Conservation (phyloP, 208 protist species). For the Acanthamoeba sp. region DNA sequence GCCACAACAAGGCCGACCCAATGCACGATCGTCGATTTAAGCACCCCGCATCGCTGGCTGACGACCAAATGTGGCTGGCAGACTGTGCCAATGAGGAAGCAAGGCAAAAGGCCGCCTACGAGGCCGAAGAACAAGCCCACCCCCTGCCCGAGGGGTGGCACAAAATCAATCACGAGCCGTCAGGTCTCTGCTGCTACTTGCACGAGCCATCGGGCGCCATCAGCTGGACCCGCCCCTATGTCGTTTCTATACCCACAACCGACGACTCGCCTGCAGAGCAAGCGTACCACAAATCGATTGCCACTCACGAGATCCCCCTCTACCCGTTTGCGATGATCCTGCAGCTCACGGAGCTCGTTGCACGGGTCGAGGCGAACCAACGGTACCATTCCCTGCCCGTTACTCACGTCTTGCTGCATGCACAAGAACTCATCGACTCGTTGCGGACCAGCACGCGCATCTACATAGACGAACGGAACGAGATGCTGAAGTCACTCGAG, state of each 20-base stretch:
- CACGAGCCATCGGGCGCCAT: constrained; percentile 9
- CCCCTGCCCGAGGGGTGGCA: constrained; percentile 36
- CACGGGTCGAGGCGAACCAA: not conserved
- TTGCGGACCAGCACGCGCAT: no score
- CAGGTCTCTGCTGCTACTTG: not conserved
- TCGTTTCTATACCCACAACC: not conserved
- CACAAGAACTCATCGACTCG: not conserved
- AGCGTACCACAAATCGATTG: not conserved
- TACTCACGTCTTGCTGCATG: no score
- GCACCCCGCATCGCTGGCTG: not conserved
- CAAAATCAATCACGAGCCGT: constrained; percentile 5
- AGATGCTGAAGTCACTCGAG: not conserved
- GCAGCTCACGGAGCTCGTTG: not conserved
- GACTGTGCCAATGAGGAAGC: not conserved
- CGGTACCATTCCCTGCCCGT: not conserved
- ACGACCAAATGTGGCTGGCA: not conserved
- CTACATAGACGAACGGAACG: not conserved
- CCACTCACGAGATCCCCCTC: constrained; percentile 29
- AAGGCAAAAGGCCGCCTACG: not conserved
- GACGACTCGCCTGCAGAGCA: not conserved
- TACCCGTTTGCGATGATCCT: constrained; percentile 53
- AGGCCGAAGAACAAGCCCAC: constrained; percentile 42
- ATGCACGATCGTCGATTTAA: not conserved
- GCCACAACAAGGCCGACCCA: constrained; percentile 2
- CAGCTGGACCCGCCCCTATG: constrained; percentile 58